Conservation (phyloP, 495 filamentous ascomycete genomes). For the Penicillium psychrofluorescens region DNA sequence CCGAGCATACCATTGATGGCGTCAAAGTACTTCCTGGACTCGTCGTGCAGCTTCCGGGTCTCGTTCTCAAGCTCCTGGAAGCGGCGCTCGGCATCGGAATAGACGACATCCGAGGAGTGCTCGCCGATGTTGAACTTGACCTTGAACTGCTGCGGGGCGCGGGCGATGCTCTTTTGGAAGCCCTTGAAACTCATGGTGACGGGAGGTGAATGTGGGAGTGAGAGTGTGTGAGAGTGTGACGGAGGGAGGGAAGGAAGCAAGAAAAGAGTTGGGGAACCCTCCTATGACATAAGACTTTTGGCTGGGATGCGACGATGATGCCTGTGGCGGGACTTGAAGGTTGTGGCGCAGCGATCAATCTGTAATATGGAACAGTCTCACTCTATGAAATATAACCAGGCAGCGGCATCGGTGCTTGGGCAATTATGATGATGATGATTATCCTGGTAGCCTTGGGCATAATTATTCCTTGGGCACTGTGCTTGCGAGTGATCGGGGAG, state of each 20-base stretch:
- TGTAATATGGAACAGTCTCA: too few species aligned
- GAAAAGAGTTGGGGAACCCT: not conserved
- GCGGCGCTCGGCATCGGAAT: slow-evolving; percentile 86
- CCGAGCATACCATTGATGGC: slow-evolving; percentile 72
- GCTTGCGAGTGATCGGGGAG: too few species aligned
- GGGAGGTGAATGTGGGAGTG: not conserved
- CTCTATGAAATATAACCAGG: too few species aligned
- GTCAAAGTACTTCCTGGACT: slow-evolving; percentile 89
- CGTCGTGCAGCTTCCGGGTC: slow-evolving; percentile 93
- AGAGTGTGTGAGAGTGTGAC: not conserved
- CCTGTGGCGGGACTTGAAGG: slow-evolving; percentile 14
- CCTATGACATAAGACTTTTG: slow-evolving; percentile 31
- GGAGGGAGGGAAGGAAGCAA: slow-evolving; percentile 4
- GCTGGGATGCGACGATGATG: not conserved
- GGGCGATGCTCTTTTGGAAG: slow-evolving; percentile 78
- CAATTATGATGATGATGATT: too few species aligned
- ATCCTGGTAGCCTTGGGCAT: too few species aligned
- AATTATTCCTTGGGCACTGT: too few species aligned
- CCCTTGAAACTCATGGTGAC: slow-evolving; percentile 89
- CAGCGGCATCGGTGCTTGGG: too few species aligned
- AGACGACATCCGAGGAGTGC: slow-evolving; percentile 87
- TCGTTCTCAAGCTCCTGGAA: slow-evolving; percentile 93
- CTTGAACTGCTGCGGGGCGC: slow-evolving; percentile 88
- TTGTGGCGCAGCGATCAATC: too few species aligned
- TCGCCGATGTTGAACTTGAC: slow-evolving; percentile 90